Percentiles rank a stretch among this genome's conserved stretches.
Evolutionary conservation across 495 filamentous ascomycete species (phyloP).

Genomic region (Lophium mytilinum): DNA sequence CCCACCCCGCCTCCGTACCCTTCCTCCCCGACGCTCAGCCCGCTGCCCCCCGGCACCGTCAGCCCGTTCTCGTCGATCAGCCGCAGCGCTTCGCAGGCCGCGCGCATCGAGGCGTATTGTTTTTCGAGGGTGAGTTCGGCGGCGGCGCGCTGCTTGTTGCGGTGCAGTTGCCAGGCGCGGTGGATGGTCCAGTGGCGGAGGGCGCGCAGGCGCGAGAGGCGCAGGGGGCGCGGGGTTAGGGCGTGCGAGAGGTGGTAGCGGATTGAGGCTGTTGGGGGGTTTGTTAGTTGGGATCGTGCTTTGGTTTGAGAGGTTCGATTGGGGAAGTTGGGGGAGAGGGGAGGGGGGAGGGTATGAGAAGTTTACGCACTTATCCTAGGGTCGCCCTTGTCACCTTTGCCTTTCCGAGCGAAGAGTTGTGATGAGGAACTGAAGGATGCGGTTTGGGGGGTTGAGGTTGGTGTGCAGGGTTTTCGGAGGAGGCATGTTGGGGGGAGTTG

Average conservation of each 20-base stretch:
- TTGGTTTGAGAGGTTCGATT: not conserved
- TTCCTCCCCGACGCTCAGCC: not conserved
- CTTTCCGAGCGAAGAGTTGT: conserved; percentile 10
- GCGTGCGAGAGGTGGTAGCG: conserved; percentile 60
- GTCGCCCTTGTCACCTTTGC: conserved; percentile 11
- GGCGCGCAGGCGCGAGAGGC: conserved; percentile 76
- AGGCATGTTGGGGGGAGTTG: not conserved
- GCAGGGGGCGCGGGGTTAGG: conserved; percentile 65
- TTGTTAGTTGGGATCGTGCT: not conserved
- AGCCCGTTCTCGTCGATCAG: conserved; percentile 28
- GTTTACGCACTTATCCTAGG: conserved; percentile 19
- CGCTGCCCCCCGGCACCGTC: conserved; percentile 1
- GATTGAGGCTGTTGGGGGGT: conserved; percentile 43
- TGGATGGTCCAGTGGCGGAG: conserved; percentile 99
- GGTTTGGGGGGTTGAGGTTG: not conserved
- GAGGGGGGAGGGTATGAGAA: not conserved
- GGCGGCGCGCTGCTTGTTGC: conserved; percentile 50
- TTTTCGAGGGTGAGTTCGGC: conserved; percentile 58
- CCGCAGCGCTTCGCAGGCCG: conserved; percentile 74
- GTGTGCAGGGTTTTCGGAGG: conserved; percentile 2
- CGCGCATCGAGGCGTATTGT: conserved; percentile 70
- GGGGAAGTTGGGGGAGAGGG: not conserved
- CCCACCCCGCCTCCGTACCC: too few relatives aligned
- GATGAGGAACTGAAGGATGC: conserved; percentile 11
- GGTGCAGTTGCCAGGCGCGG: conserved; percentile 78